A percentile compares a stretch with the other conserved stretches of the same genome.
These are phyloP conservation scores for Ruellia speciosa DNA, from an alignment of 305 asterid genomes.

Conservation along the genomic window DNA sequence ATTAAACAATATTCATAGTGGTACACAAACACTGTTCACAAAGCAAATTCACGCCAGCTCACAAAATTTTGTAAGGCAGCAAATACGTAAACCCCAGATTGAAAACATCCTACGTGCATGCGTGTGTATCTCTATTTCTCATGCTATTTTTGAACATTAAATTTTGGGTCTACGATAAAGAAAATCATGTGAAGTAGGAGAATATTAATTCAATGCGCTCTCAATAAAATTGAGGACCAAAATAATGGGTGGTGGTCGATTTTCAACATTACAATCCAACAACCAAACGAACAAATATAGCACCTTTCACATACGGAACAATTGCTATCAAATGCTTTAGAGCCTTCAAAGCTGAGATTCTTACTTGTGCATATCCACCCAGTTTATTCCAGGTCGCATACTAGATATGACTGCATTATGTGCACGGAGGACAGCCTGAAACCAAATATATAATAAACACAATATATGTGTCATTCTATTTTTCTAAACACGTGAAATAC, in stretches of 20 bases:
- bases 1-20: no score
- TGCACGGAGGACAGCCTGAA: slow-evolving; percentile 91
- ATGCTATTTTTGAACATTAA: no score
- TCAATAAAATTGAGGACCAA: neutral
- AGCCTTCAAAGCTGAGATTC: slow-evolving; percentile 23
- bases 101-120: no score
- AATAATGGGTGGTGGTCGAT: neutral
- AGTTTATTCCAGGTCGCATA: slow-evolving; percentile 80
- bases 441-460: slow-evolving; percentile 20
- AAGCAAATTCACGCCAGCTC: no score
- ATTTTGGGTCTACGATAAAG: no score
- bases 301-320: slow-evolving; percentile 8
- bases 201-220: no score
- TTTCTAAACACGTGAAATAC: slow-evolving; percentile 15
- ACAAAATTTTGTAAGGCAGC: no score
- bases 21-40: no score
- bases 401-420: slow-evolving; percentile 88
- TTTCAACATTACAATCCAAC: neutral
- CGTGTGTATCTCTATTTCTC: no score
- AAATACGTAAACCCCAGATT: no score
- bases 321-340: slow-evolving; percentile 7
- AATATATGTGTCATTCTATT: slow-evolving; percentile 7
- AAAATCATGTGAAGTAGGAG: no score
- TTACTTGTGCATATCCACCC: slow-evolving; percentile 96
- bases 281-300: neutral